These are phyloP conservation scores for Aaosphaeria pasadenensis DNA, from an alignment of 2,329 filamentous ascomycete species.

Conservation along the genomic window DNA sequence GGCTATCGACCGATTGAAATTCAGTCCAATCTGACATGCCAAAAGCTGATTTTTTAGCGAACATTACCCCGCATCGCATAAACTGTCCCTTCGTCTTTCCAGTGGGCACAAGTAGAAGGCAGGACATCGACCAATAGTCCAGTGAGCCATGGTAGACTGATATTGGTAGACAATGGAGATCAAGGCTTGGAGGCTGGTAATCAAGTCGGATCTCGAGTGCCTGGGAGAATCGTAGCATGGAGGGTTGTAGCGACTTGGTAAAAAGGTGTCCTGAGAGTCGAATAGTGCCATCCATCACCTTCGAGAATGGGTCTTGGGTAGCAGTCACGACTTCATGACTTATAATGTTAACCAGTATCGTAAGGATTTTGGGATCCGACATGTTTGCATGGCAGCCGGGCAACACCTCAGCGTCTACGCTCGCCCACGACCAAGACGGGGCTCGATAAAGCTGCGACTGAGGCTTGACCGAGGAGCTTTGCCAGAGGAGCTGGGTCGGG, in stretches of 20 bases:
- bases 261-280: not conserved
- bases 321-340: not conserved
- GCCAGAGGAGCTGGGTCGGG: not conserved
- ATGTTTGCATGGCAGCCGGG: not conserved
- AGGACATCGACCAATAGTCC: too few species aligned
- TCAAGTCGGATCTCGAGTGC: not conserved
- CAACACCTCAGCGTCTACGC: not conserved
- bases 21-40: not conserved
- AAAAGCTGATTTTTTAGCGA: not conserved
- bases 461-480: not conserved
- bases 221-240: not conserved
- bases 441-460: not conserved
- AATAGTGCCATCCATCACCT: not conserved
- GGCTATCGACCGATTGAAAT: not conserved
- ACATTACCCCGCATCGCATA: not conserved
- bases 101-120: not conserved
- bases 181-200: not conserved
- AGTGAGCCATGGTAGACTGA: too few species aligned
- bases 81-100: not conserved
- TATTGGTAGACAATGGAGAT: not conserved
- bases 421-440: not conserved
- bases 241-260: not conserved
- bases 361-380: not conserved
- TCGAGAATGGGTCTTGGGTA: not conserved
- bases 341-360: not conserved